Percentiles rank a stretch among this genome's conserved stretches.
Conservation (phyloP, 352 stramenopile genomes). For the Globisporangium yorkense region DNA sequence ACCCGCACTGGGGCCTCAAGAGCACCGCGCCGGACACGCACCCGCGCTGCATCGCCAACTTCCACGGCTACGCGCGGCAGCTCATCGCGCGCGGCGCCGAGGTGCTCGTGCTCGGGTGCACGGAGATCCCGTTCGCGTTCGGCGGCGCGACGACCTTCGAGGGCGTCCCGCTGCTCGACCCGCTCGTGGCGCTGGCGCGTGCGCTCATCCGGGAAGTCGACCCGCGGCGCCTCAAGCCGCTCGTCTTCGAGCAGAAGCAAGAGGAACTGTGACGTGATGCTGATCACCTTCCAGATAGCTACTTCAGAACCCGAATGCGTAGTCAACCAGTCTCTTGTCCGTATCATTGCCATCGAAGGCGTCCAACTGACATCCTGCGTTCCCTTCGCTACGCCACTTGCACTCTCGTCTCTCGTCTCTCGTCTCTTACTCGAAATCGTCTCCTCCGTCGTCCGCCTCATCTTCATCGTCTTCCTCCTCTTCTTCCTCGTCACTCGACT, state of each 20-base stretch:
- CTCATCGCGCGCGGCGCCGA: constrained; percentile 28
- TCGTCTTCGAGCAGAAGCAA: constrained; percentile 1
- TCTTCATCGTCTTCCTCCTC: constrained; percentile 40
- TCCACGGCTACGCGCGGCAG: constrained; percentile 27
- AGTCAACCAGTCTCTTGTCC: too few relatives aligned
- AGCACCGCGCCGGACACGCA: constrained; percentile 30
- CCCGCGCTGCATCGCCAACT: constrained; percentile 33
- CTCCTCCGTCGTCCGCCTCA: constrained; percentile 49
- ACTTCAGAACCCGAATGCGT: background rate
- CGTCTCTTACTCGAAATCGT: background rate
- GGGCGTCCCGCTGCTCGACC: constrained; percentile 34
- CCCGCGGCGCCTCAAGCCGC: constrained; percentile 28
- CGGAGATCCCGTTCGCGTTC: constrained; percentile 48
- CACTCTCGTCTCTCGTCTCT: background rate
- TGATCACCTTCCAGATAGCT: too few relatives aligned
- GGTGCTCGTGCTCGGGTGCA: constrained; percentile 42
- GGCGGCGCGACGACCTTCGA: constrained; percentile 19
- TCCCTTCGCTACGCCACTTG: too few relatives aligned
- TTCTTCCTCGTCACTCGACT: constrained; percentile 41
- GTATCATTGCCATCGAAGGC: background rate
- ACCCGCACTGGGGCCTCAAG: constrained; percentile 51
- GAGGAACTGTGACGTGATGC: background rate
- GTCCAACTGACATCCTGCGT: background rate
- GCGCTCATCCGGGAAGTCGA: constrained; percentile 47
- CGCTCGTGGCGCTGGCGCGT: constrained; percentile 36